A percentile compares a stretch with the other conserved stretches of the same genome.
Conservation (phyloP, 2,329 filamentous ascomycete species). For the Verticillium zaregamsianum region DNA sequence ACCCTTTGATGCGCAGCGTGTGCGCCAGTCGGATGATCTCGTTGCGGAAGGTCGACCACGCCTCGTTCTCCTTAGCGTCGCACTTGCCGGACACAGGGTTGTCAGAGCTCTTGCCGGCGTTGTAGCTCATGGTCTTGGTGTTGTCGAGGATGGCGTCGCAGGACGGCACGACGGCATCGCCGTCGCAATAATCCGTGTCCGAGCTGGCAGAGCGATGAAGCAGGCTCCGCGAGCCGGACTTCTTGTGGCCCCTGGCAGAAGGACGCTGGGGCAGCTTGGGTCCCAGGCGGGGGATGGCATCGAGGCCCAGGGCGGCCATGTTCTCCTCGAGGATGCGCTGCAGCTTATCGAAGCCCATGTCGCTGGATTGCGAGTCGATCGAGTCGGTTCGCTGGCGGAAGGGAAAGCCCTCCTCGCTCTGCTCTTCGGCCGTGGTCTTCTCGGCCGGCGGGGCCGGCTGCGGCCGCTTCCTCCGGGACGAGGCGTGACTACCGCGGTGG, state of each 20-base stretch:
- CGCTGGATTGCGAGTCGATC: slow-evolving; percentile 61
- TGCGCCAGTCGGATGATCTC: slow-evolving; percentile 88
- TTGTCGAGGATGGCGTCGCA: slow-evolving; percentile 88
- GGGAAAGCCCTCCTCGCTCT: not conserved
- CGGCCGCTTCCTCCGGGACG: slow-evolving; percentile 33
- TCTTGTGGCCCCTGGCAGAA: slow-evolving; percentile 27
- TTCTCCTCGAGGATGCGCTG: slow-evolving; percentile 74
- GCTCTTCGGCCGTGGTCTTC: not conserved
- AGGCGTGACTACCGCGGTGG: slow-evolving; percentile 38
- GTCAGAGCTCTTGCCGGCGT: slow-evolving; percentile 38
- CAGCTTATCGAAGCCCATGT: slow-evolving; percentile 72
- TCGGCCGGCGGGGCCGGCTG: slow-evolving; percentile 6
- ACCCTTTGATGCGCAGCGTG: slow-evolving; percentile 85
- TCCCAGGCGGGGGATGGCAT: slow-evolving; percentile 36
- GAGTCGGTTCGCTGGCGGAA: slow-evolving; percentile 43
- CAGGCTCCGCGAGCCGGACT: slow-evolving; percentile 31
- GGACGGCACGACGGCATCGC: slow-evolving; percentile 76
- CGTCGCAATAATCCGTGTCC: slow-evolving; percentile 80
- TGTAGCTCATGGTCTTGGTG: slow-evolving; percentile 79
- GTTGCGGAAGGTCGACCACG: slow-evolving; percentile 84
- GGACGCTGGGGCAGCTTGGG: slow-evolving; percentile 39
- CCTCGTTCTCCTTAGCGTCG: slow-evolving; percentile 65
- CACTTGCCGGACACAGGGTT: slow-evolving; percentile 38
- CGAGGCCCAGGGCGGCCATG: slow-evolving; percentile 50
- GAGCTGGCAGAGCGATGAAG: slow-evolving; percentile 58